Base-by-base conservation (phyloP, 352 stramenopile genomes). In the Phytophthora boehmeriae region DNA sequence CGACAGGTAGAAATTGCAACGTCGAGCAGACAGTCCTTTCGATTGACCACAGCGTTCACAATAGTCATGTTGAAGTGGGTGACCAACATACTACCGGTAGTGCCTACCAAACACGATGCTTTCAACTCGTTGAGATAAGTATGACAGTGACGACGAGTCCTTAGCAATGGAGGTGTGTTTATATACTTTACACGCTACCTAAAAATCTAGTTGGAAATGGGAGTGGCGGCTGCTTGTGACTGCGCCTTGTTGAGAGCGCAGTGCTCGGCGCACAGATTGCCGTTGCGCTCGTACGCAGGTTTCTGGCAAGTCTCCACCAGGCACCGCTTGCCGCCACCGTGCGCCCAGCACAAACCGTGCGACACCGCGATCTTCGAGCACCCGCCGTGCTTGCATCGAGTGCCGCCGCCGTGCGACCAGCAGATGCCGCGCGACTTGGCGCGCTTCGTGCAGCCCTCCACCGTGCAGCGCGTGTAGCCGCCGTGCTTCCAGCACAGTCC, bases 211-310 rank as follows among this genome's bases (percentile, higher is more conserved):
- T 55, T 59, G 39, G 48, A 13, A 41, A 44, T 22, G 10, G 48
- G 48, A 20, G 23, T 36, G 9, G 35, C 16, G 10, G 48, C 20
- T 8, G 41, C 23, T 28, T 54, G 42, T 44, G 38, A 34, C 39
- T 67, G 59, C n/a, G 53, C 55, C 22, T 46, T 53, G 38, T 46
- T 53, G 38, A 54, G 60, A 38, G 52, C 45, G 44, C 61, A 64
- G 54, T 69, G 61, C 48, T 69, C 61, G 42, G 61, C 54, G 34
- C 78, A 88, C 5, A 83, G 58, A 52, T 88, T 83, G 45, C 66
- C 76, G 48, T 85, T 84, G 52, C 75, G 73, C 53, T 83, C 74
- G 59, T 83, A 88, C 35, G 75, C 78, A 8, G 78, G 75, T 50
- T 83, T 83, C 50, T 82, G 68, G 52, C 71, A 81, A 46, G 56